Evolutionary conservation across 75 land plant species (phyloP), one percentile per base, ranked within the genome.

Genomic region (Gnetum montanum): DNA sequence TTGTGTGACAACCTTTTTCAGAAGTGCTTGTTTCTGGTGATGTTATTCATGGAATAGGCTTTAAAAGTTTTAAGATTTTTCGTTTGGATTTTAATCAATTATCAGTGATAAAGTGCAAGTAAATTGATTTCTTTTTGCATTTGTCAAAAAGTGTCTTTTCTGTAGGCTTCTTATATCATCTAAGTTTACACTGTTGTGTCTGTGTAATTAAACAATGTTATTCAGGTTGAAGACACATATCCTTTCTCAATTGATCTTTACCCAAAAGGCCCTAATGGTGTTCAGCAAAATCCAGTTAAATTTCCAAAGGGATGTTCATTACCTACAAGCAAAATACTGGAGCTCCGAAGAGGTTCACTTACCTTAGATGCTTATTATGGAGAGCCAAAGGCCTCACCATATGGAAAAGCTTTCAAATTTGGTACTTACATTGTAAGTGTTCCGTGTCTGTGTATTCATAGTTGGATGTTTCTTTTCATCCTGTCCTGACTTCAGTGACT

Each of bases 171-270:
- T 20, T 13, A 6, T 13, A 15, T n/a, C 57, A 49, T 8, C 8
- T 8, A 20, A n/a, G 8, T 20, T n/a, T n/a, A n/a, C n/a, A n/a
- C n/a, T n/a, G n/a, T n/a, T 19, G 10, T 58, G 46, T 23, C 23
- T 27, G 10, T 47, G 12, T n/a, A 11, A 4, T 11, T 31, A 37
- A 7, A 43, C 48, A 26, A 33, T 46, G 36, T 2, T 50, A 40
- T 62, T 57, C 83, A 90, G 96, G 98, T 94, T 10, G 79, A 85
- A 68, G 98, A 94, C 51, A 68, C 72, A 10, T 73, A 75, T 65
- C 91, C 95, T 10, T 94, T 77, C 58, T 75, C 96, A 7, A 72
- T 94, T 45, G 89, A 78, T 6, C 60, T 94, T 33, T 54, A 77
- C 18, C 73, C 72, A 63, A 84, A 79, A 46, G 87, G 80, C 55